phyloP scores from a whole-genome alignment of 2,329 filamentous ascomycete genomes.

The Knoxdaviesia proteae region DNA sequence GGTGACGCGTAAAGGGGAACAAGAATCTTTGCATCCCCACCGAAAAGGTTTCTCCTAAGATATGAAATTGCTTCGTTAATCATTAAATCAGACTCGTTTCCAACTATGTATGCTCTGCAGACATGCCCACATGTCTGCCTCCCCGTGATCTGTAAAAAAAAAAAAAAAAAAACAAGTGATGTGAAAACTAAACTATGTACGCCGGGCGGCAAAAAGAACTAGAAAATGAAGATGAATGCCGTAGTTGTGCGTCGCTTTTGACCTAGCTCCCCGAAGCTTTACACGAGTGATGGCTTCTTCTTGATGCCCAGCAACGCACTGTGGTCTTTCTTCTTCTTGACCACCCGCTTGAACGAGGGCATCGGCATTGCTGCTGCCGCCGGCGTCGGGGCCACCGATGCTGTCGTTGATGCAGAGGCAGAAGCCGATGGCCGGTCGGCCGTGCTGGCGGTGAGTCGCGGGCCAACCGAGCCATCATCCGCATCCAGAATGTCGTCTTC shows the following conservation, averaged over 20 bases:
- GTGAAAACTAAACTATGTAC: no score
- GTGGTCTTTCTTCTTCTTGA: conserved; percentile 77
- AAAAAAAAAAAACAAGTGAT: neutral
- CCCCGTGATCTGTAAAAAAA: neutral
- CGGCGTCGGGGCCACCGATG: conserved; percentile 7
- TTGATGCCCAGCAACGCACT: conserved; percentile 64
- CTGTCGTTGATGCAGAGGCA: conserved; percentile 3
- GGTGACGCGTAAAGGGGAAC: no score
- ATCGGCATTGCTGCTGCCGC: conserved; percentile 12
- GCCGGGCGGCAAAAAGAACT: no score
- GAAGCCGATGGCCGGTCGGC: conserved; percentile 4
- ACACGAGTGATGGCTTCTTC: conserved; percentile 48
- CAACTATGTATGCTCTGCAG: no score
- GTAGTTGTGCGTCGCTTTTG: no score
- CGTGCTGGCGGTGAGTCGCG: neutral
- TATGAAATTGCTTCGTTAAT: no score
- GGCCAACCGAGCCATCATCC: neutral
- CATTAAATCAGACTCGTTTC: no score
- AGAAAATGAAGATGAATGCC: no score
- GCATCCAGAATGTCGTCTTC: conserved; percentile 1
- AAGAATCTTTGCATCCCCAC: no score
- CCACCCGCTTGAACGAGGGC: conserved; percentile 51
- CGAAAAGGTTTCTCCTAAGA: no score
- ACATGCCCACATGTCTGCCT: no score
- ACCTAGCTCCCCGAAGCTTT: conserved; percentile 3